Conservation (phyloP, 2,329 filamentous ascomycete genomes). For the Scytalidium lignicola region DNA sequence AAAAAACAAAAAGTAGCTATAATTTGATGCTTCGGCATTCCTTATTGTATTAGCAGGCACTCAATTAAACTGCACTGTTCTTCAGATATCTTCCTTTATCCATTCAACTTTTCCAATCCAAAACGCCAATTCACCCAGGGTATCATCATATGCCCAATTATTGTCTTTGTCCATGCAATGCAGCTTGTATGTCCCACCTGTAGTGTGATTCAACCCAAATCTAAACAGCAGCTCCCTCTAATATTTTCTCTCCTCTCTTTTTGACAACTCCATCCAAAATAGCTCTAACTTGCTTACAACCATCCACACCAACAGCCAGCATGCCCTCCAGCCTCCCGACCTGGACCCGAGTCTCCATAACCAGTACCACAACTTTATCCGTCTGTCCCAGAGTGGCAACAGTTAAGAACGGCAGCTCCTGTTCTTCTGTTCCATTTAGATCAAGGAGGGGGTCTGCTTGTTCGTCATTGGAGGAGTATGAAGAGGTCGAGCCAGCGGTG, state of each 20-base stretch:
- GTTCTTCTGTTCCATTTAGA: slow-evolving; percentile 73
- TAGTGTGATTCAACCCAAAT: slow-evolving; percentile 29
- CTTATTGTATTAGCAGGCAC: neutral
- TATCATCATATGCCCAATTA: slow-evolving; percentile 12
- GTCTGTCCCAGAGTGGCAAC: slow-evolving; percentile 71
- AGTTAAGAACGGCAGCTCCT: slow-evolving; percentile 84
- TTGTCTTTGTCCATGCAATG: slow-evolving; percentile 1
- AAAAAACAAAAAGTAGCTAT: neutral
- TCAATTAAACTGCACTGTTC: neutral
- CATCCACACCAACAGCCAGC: slow-evolving; percentile 87
- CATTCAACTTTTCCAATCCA: slow-evolving; percentile 7
- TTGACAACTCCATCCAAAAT: slow-evolving; percentile 78
- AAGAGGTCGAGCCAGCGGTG: slow-evolving; percentile 75
- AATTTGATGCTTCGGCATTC: neutral
- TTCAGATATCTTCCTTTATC: neutral
- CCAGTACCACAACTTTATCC: slow-evolving; percentile 71
- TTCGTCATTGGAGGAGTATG: slow-evolving; percentile 60
- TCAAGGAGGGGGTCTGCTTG: slow-evolving; percentile 73
- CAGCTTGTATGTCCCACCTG: neutral
- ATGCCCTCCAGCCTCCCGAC: slow-evolving; percentile 79
- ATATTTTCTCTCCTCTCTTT: slow-evolving; percentile 60
- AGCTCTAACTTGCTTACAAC: slow-evolving; percentile 77
- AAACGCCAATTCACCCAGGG: slow-evolving; percentile 13
- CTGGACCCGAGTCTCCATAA: slow-evolving; percentile 88
- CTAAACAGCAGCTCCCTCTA: slow-evolving; percentile 51